A percentile compares a stretch with the other conserved stretches of the same genome.
Conservation (phyloP, 176 grass and related monocot species). For the Tuctoria greenei region DNA sequence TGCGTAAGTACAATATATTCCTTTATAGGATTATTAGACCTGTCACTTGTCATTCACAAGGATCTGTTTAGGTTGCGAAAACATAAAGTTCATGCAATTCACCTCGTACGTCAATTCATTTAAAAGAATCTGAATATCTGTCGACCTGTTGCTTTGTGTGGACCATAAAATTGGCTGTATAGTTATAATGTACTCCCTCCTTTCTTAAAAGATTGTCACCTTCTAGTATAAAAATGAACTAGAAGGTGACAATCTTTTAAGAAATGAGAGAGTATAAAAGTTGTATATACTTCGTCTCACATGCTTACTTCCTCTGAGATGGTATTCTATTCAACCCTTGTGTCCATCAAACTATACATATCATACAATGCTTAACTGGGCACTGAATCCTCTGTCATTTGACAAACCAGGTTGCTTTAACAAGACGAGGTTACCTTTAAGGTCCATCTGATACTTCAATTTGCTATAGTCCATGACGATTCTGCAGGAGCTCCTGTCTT, state of each 20-base stretch:
- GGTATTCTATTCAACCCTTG: no score
- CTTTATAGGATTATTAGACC: background rate
- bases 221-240: no score
- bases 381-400: conserved; percentile 31
- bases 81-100: background rate
- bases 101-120: background rate
- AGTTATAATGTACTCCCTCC: no score
- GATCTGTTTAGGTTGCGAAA: background rate
- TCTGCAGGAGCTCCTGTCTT: conserved; percentile 66
- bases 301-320: no score
- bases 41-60: background rate
- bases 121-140: background rate
- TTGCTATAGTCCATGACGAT: conserved; percentile 72
- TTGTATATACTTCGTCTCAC: no score
- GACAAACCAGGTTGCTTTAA: conserved; percentile 49
- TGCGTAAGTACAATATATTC: background rate
- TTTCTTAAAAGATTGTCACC: no score
- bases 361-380: conserved; percentile 34
- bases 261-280: no score
- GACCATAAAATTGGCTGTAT: background rate
- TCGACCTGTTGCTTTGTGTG: background rate
- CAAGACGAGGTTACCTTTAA: conserved; percentile 63
- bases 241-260: no score
- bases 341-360: background rate
- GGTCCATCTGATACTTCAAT: conserved; percentile 66